A percentile compares a stretch with the other conserved stretches of the same genome.
phyloP scores from a whole-genome alignment of 2,329 filamentous ascomycete species.

The Cadophora gregata region DNA sequence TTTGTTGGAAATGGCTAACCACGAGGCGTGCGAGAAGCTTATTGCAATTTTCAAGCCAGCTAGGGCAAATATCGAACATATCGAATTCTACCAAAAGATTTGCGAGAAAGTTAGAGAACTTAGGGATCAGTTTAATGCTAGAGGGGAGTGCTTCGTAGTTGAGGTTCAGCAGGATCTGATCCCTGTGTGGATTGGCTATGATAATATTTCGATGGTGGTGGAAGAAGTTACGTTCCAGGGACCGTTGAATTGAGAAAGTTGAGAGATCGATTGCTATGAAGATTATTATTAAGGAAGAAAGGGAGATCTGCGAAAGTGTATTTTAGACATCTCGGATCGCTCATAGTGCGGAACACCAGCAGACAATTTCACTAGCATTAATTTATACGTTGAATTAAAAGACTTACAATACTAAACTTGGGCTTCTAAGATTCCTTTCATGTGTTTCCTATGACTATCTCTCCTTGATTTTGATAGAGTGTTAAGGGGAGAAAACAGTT shows the following conservation, averaged over 20 bases:
- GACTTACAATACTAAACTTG: not conserved
- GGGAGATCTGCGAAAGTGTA: not conserved
- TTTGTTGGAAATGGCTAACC: conserved; percentile 31
- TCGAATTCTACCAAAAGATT: not conserved
- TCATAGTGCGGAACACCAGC: not conserved
- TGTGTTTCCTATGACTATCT: too few species aligned
- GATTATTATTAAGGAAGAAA: not conserved
- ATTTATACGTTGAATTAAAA: not conserved
- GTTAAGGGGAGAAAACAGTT: not conserved
- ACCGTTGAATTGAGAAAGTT: conserved; percentile 5
- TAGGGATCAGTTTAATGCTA: not conserved
- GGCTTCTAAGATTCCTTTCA: not conserved
- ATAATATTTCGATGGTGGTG: not conserved
- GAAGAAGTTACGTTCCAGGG: not conserved
- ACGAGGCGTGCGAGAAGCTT: conserved; percentile 28
- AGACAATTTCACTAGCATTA: not conserved
- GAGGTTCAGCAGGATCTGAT: not conserved
- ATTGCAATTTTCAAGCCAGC: not conserved
- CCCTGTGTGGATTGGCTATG: not conserved
- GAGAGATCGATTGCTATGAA: not conserved
- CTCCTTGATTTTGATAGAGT: not conserved
- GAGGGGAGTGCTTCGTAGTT: not conserved
- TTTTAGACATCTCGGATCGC: not conserved
- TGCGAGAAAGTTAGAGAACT: not conserved
- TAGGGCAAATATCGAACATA: not conserved